Base-by-base conservation (phyloP, 352 stramenopile genomes). In the Phytopythium boreale region DNA sequence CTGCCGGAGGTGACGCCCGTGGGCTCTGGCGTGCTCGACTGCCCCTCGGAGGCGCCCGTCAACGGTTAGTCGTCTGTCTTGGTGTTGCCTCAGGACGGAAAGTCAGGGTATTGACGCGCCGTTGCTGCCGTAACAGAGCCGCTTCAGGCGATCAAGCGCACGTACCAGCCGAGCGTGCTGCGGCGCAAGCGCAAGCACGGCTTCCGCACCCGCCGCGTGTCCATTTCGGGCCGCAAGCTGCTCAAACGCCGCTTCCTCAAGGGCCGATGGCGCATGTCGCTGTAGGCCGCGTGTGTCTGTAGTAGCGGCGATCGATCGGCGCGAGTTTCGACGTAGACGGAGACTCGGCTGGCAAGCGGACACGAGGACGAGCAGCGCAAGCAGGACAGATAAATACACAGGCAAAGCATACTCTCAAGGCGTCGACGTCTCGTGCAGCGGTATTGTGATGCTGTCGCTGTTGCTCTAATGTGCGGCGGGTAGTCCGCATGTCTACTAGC, bases 111-210 rank as follows among this genome's bases (percentile, higher is more conserved):
- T 19, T 51, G n/a, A 51, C 44, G 20, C 44, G n/a, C 14, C 22
- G 47, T 4, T n/a, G 47, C 5, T 36, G 10, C 11, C 1, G 1
- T 4, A 0, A 6, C 56, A 90, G 84, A 89, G 64, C 83, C 87
- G 2, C 67, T 93, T 60, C 75, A 82, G 60, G 87, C 84, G 29
- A 77, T 95, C 44, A 95, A 95, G 77, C 83, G 87, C 53, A 95
- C 87, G 61, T 95, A 93, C 71, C 87, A 95, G 71, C 87, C 87
- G 47, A 95, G 87, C 63, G 84, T 93, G 39, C 68, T 95, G 70
- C 87, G 87, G 44, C 87, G 87, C 61, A 95, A 95, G 77, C 79
- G 87, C 58, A 95, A 95, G 71, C 86, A 93, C 67, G 87, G 87
- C 61, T 95, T 95, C 78, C 84, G 84, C 43, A 80, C 84, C 58